phyloP scores from a whole-genome alignment of 345 rosid species.

The Syzygium aqueum region DNA sequence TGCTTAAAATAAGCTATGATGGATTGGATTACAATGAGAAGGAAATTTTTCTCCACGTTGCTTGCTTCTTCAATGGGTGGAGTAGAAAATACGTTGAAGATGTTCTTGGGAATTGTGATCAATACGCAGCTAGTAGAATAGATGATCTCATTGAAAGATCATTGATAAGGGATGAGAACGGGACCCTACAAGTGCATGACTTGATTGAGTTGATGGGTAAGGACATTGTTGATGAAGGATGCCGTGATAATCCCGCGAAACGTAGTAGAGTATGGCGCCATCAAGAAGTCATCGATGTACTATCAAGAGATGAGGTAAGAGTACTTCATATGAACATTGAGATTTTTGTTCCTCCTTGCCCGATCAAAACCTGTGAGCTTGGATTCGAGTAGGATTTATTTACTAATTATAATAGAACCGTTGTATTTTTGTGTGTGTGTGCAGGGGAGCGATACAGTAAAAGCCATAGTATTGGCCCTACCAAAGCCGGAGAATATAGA shows the following conservation, averaged over 20 bases:
- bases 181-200: not conserved
- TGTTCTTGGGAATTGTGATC: not conserved
- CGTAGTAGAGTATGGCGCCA: too few species aligned
- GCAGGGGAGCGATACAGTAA: too few species aligned
- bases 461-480: too few species aligned
- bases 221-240: not conserved
- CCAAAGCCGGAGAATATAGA: too few species aligned
- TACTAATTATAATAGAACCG: too few species aligned
- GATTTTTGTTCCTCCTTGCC: too few species aligned
- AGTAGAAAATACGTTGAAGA: not conserved
- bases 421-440: too few species aligned
- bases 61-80: not conserved
- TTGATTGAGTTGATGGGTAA: not conserved
- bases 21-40: not conserved
- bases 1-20: not conserved
- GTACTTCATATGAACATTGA: too few species aligned
- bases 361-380: too few species aligned
- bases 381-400: too few species aligned
- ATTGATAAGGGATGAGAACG: not conserved
- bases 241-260: rapidly evolving
- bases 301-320: too few species aligned
- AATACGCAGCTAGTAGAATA: rapidly evolving
- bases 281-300: rapidly evolving
- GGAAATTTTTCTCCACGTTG: not conserved
- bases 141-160: not conserved